phyloP scores from a whole-genome alignment of 306 rosid species.

The Delonix regia region DNA sequence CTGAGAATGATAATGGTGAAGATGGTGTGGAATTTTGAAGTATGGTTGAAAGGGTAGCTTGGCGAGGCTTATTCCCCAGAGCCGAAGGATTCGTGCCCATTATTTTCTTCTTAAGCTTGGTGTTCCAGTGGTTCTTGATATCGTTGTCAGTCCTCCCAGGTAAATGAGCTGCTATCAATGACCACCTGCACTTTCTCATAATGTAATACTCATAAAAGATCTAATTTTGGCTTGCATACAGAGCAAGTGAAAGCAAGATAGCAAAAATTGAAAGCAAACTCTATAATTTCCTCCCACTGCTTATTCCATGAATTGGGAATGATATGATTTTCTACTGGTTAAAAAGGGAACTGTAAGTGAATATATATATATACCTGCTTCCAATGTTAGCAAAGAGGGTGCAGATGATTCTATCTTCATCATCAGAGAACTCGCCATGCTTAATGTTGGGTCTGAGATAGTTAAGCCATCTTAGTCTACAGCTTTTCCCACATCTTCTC shows the following conservation, averaged over 20 bases:
- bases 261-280: not conserved
- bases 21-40: slow-evolving; percentile 45
- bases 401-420: slow-evolving; percentile 67
- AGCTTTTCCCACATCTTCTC: slow-evolving; percentile 78
- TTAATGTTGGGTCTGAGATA: slow-evolving; percentile 76
- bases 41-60: slow-evolving; percentile 26
- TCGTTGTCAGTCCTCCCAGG: slow-evolving; percentile 76
- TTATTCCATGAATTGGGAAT: slow-evolving; percentile 1
- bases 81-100: slow-evolving; percentile 28
- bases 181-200: slow-evolving; percentile 55
- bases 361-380: slow-evolving; percentile 56
- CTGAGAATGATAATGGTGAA: slow-evolving; percentile 34
- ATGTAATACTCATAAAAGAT: not conserved
- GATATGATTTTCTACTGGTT: not conserved
- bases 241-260: not conserved
- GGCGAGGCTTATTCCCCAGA: slow-evolving; percentile 34
- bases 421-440: slow-evolving; percentile 73
- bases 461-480: slow-evolving; percentile 80
- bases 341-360: not conserved
- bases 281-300: not conserved
- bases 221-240: slow-evolving; percentile 18
- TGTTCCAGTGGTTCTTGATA: slow-evolving; percentile 75
- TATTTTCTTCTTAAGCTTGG: slow-evolving; percentile 69
- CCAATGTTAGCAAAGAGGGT: slow-evolving; percentile 69
- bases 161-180: slow-evolving; percentile 69